These are phyloP conservation scores for Euphorbia tirucalli DNA, from an alignment of 345 rosid species.

Conservation along the genomic window DNA sequence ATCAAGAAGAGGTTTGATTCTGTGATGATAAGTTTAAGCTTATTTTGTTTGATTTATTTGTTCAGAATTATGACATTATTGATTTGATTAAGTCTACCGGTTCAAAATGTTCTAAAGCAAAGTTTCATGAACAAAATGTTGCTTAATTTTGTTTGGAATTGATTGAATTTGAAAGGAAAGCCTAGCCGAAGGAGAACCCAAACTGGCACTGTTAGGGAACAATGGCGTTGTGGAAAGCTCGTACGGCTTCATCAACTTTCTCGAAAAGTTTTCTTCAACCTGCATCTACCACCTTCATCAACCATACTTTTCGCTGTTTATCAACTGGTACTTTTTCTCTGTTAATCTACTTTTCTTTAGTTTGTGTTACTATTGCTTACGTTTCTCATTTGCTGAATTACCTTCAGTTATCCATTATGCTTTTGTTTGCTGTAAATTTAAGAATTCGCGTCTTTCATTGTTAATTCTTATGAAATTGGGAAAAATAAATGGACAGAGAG, in stretches of 20 bases:
- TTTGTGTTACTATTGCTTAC: not conserved
- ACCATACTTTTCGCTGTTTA: slow-evolving; percentile 1
- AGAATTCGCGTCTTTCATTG: not conserved
- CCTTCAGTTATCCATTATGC: too few relatives aligned
- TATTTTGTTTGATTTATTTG: too few relatives aligned
- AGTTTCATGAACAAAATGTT: too few relatives aligned
- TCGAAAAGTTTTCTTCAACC: slow-evolving; percentile 16
- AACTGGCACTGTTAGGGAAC: not conserved
- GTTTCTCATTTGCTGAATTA: too few relatives aligned
- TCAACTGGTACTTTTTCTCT: slow-evolving; percentile 21
- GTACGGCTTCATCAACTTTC: slow-evolving; percentile 13
- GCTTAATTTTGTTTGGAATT: too few relatives aligned
- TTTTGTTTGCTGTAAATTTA: not conserved
- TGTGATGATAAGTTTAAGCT: too few relatives aligned
- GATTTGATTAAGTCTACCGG: too few relatives aligned
- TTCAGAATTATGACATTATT: too few relatives aligned
- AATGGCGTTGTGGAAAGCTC: slow-evolving; percentile 28
- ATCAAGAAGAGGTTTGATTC: too few relatives aligned
- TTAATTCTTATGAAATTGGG: not conserved
- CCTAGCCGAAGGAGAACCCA: not conserved
- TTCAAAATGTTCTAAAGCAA: too few relatives aligned
- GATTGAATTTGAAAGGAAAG: not conserved
- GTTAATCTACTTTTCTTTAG: not conserved
- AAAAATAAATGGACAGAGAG: not conserved
- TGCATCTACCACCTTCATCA: not conserved